Evolutionary conservation across 192 early-diverging fungal species (phyloP), one percentile per base, ranked within the genome.

Genomic region (Linnemannia schmuckeri): DNA sequence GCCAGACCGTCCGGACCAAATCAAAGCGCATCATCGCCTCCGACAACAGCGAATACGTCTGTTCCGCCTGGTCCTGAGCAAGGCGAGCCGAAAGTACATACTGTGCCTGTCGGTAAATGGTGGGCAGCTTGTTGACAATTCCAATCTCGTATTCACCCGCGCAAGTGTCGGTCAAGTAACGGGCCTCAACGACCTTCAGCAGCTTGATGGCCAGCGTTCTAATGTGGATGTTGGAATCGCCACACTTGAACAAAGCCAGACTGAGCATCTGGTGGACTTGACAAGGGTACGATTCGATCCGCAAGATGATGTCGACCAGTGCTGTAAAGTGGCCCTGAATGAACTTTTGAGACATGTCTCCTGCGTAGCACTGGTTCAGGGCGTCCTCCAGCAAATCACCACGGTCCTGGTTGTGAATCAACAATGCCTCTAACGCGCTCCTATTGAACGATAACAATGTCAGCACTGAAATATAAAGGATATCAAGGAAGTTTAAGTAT

Each of bases 41-140:
- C 8, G 94, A 95, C 1, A 97, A 73, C 76, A 97, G 91, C 57
- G 93, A 92, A 76, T 93, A 89, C 0, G 96, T 95, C 63, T 95
- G 83, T 12, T 93, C 93, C 8, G 92, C 88, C 24, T 81, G 78
- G n/a, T 87, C 92, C 38, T 91, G 87, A 9, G 96, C 96, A 10
- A 97, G 76, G 8, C 94, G 84, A 1, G 93, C 88, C 0, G 96
- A 97, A 22, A 96, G 82, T 5, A 91, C 82, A 40, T 92, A 89
- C 86, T 97, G 96, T 1, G 95, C 93, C 81, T 94, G 91, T 47
- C 96, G 95, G 88, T 97, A 97, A 30, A 97, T 93, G 10, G 93
- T 90, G 0, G 97, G 94, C 54, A 97, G 78, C 35, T 92, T 91
- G 70, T 93, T 95, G 24, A 91, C 88, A 10, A 96, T 94, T 2